Conservation (phyloP, 495 filamentous ascomycete species). For the Penicillium coprophilum region DNA sequence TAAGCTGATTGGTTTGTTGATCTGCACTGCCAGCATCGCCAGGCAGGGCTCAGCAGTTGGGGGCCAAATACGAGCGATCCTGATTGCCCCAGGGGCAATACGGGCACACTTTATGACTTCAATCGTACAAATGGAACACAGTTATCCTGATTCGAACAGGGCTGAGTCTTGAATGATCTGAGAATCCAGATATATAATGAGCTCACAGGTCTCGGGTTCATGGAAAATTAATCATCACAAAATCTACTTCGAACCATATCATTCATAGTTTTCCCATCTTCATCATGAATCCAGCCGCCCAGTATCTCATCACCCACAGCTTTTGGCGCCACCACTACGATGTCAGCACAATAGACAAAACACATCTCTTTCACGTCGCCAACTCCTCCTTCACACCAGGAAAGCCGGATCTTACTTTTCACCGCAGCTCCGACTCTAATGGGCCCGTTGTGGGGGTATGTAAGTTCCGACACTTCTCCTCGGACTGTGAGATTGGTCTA, state of each 20-base stretch:
- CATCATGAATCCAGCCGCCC: not conserved
- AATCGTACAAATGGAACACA: not conserved
- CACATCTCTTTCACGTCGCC: constrained; percentile 29
- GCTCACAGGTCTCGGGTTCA: not conserved
- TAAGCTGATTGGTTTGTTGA: not conserved
- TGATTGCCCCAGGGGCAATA: not conserved
- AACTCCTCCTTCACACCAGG: constrained; percentile 28
- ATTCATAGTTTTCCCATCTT: constrained; percentile 8
- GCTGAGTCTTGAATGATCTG: not conserved
- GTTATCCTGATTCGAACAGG: not conserved
- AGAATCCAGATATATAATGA: not conserved
- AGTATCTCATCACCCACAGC: constrained; percentile 31
- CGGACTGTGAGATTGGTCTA: constrained; percentile 33
- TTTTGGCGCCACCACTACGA: constrained; percentile 30
- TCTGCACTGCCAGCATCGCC: not conserved
- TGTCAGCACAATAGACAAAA: constrained; percentile 22
- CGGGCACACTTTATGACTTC: not conserved
- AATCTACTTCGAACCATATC: too few relatives aligned
- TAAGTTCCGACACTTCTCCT: constrained; percentile 39
- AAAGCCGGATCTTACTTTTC: constrained; percentile 38
- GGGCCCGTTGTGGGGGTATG: constrained; percentile 30
- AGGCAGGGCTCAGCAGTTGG: not conserved
- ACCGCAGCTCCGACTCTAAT: constrained; percentile 27
- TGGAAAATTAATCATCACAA: not conserved
- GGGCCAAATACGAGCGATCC: not conserved